Evolutionary conservation across 2,329 filamentous ascomycete species (phyloP).

Genomic region (Berkeleyomyces rouxiae): DNA sequence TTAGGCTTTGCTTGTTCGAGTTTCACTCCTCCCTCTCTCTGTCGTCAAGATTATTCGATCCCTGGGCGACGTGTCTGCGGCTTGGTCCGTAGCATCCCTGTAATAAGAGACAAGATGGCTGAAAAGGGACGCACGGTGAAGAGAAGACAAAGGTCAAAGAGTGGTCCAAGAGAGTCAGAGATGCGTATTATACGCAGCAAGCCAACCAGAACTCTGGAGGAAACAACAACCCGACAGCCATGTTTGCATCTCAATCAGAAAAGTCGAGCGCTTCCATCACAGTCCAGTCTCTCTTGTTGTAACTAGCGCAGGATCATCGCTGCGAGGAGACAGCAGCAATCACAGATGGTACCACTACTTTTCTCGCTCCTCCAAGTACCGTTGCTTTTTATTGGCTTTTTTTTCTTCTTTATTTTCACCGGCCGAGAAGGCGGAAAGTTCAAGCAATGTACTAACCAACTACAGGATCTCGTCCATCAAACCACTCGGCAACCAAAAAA

Average conservation of each 20-base stretch:
- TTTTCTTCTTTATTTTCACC: neutral
- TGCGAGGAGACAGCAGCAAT: neutral
- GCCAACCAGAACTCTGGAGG: neutral
- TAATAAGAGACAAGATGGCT: neutral
- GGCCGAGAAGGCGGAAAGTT: neutral
- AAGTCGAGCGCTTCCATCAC: neutral
- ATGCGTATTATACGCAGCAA: neutral
- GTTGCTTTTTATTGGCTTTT: neutral
- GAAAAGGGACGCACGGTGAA: neutral
- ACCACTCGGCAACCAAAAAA: neutral
- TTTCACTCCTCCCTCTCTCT: neutral
- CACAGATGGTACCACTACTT: neutral
- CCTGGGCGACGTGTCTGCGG: neutral
- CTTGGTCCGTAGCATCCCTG: slow-evolving; percentile 1
- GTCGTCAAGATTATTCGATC: neutral
- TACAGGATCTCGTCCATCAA: neutral
- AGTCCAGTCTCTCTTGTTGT: neutral
- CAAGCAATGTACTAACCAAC: neutral
- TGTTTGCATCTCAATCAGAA: neutral
- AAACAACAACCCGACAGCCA: neutral
- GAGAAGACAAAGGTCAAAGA: neutral
- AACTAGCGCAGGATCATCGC: neutral
- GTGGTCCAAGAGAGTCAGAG: neutral
- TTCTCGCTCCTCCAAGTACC: neutral
- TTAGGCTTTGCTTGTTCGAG: neutral